Base-by-base conservation (phyloP, 225 moss, liverwort and hornwort genomes). In the Thuidium tamariscinum region DNA sequence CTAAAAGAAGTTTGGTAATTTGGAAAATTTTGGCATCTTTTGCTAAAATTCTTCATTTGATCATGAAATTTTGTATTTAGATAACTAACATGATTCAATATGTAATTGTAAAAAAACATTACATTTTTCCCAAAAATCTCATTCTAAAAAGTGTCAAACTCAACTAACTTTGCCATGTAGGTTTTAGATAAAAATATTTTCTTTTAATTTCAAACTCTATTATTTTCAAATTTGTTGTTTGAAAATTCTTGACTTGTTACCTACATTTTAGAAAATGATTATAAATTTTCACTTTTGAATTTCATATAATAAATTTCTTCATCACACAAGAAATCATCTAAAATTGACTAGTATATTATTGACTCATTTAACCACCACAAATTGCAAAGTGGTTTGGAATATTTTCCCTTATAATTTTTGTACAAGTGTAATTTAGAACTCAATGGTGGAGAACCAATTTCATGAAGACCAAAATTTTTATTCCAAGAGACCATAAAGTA, bases 321-420 rank as follows among this genome's bases (percentile, higher is more conserved):
- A n/a, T n/a, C n/a, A 1, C 5, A 27, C 10, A 10, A 27, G 3
- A 44, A 42, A 27, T 46, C 46, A 46, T 11, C 46, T 3, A 46
- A 29, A 46, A 30, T 3, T 72, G 7, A 39, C 8, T 25, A 16
- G 0, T 44, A 1, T 71, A 44, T 16, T 71, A 0, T 2, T 1
- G 44, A 1, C 6, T 29, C 1, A 4, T 4, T 1, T 16, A 17
- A 46, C 6, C 1, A 17, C 10, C 0, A 1, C 4, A 42, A 2
- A 30, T 4, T 30, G 0, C 3, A 32, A 49, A 1, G 2, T 34
- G 1, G 34, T 32, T 32, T 20, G 7, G 13, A 49, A 0, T 32
- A 7, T 21, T 49, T 34, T 30, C 17, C 20, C 12, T 32, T 3
- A 2, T 19, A 32, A 19, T 32, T 73, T 29, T 32, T 19, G 0